phyloP scores from a whole-genome alignment of 2,329 filamentous ascomycete genomes.

The Metarhizium guizhouense region DNA sequence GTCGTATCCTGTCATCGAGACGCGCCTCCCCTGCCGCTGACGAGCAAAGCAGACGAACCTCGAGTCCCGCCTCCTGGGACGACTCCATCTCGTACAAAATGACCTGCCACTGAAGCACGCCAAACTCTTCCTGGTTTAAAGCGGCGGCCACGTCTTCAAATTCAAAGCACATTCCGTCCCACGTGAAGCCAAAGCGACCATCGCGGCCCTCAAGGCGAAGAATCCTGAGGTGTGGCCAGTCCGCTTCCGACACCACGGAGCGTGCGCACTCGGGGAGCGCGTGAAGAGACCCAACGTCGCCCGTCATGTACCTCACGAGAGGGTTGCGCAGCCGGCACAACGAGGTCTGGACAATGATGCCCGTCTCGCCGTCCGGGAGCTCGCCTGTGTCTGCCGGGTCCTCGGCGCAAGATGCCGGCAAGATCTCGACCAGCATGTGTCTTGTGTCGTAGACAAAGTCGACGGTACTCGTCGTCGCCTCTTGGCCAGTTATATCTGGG shows the following conservation, averaged over 20 bases:
- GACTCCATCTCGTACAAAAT: no score
- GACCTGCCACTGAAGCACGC: no score
- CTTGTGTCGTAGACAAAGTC: no score
- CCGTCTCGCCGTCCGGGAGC: slow-evolving; percentile 19
- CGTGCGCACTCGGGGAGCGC: background rate
- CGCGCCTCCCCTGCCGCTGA: no score
- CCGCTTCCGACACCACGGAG: background rate
- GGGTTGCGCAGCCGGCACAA: slow-evolving; percentile 32
- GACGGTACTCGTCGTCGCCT: no score
- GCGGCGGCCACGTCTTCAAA: no score
- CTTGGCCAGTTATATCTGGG: no score
- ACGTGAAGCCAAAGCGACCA: background rate
- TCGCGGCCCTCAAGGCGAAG: background rate
- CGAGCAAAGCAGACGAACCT: no score
- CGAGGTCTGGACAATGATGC: slow-evolving; percentile 30
- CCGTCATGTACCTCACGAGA: slow-evolving; percentile 32
- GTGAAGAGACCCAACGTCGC: slow-evolving; percentile 28
- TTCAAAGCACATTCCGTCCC: no score
- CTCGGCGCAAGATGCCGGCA: slow-evolving; percentile 14
- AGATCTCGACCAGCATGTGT: slow-evolving; percentile 23
- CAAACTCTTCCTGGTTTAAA: no score
- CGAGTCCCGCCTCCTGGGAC: no score
- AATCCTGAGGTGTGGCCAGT: background rate
- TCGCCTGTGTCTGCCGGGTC: background rate
- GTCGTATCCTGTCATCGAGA: no score